Percentiles rank a stretch among this genome's conserved stretches.
Conservation (phyloP, 2,329 filamentous ascomycete species). For the Aspergillus piperis region DNA sequence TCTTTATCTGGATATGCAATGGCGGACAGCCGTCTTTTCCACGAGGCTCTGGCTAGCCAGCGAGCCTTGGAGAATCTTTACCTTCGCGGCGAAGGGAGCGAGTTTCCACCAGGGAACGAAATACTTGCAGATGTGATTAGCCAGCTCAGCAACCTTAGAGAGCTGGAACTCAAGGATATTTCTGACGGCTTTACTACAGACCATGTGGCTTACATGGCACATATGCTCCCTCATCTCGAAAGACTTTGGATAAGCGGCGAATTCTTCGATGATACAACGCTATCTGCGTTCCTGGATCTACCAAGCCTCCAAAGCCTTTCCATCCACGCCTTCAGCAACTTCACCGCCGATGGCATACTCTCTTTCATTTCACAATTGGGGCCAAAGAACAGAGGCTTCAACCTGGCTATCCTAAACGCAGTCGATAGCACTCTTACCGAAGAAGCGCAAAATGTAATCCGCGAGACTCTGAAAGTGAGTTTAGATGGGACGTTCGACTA, state of each 20-base stretch:
- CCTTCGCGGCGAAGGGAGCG: conserved; percentile 34
- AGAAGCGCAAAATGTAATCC: conserved; percentile 31
- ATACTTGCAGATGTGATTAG: conserved; percentile 33
- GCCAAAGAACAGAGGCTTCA: conserved; percentile 32
- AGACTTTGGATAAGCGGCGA: conserved; percentile 36
- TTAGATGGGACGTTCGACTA: conserved; percentile 31
- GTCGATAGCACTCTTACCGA: conserved; percentile 26
- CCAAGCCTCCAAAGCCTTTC: conserved; percentile 31
- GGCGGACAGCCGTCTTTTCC: conserved; percentile 25
- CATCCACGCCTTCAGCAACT: conserved; percentile 37
- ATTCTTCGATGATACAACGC: conserved; percentile 31
- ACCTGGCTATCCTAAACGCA: conserved; percentile 32
- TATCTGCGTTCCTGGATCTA: conserved; percentile 27
- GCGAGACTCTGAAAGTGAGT: conserved; percentile 25
- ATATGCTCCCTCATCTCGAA: conserved; percentile 33
- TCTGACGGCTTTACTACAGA: conserved; percentile 35
- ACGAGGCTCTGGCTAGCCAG: conserved; percentile 31
- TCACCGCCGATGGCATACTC: conserved; percentile 33
- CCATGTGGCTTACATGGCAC: conserved; percentile 31
- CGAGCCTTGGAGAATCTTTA: conserved; percentile 29
- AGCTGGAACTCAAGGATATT: conserved; percentile 37
- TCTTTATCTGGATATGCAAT: conserved; percentile 34
- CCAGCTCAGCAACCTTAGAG: conserved; percentile 30
- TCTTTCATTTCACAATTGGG: conserved; percentile 33
- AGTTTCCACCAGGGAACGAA: conserved; percentile 27